Evolutionary conservation across 306 rosid species (phyloP).

Genomic region (Sicyos baderoa): DNA sequence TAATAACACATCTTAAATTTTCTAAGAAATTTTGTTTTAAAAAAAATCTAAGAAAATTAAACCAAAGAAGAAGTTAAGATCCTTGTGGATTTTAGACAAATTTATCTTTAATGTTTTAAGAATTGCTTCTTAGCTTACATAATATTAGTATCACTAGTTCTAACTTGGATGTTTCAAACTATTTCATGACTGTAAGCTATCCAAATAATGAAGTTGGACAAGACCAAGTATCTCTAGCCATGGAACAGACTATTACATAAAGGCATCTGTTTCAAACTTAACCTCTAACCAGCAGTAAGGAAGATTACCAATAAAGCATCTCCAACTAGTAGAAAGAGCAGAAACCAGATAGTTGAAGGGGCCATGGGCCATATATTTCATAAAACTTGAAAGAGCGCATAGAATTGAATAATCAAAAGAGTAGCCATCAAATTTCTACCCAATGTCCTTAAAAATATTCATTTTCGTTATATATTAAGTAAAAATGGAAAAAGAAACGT

Average conservation of each 20-base stretch:
- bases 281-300: neutral
- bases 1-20: neutral
- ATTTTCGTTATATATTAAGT: neutral
- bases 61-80: neutral
- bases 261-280: conserved; percentile 2
- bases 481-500: neutral
- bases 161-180: neutral
- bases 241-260: neutral
- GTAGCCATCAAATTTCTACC: neutral
- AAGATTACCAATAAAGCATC: neutral
- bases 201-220: neutral
- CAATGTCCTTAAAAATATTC: neutral
- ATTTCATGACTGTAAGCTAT: neutral
- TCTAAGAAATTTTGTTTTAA: neutral
- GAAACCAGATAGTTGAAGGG: neutral
- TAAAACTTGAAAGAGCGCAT: neutral
- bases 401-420: conserved; percentile 1
- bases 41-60: neutral
- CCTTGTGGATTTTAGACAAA: neutral
- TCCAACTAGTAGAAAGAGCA: neutral
- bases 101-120: too few species aligned
- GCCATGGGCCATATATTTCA: neutral
- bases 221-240: neutral
- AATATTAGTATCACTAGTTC: neutral
- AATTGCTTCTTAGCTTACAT: conserved; percentile 10